These are phyloP conservation scores for Cryptococcus deneoformans DNA, from an alignment of 1,284 basidiomycete species.

Conservation along the genomic window DNA sequence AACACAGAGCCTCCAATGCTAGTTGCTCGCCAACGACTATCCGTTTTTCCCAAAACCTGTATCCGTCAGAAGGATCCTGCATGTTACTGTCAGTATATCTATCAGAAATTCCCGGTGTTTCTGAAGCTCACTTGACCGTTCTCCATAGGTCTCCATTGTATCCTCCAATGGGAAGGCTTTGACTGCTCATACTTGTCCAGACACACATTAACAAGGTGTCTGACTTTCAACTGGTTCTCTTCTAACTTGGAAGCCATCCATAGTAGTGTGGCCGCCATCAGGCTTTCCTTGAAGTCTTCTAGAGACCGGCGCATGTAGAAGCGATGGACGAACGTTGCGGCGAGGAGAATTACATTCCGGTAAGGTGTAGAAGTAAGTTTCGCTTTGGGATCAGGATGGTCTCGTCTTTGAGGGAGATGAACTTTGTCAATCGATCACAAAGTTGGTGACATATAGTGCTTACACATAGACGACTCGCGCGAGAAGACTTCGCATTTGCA, in stretches of 20 bases:
- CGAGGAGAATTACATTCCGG: constrained; percentile 61
- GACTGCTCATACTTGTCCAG: constrained; percentile 30
- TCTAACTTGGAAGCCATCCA: constrained; percentile 82
- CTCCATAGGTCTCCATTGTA: constrained; percentile 26
- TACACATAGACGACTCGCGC: constrained; percentile 2
- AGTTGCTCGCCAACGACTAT: constrained; percentile 80
- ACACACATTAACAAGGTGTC: constrained; percentile 38
- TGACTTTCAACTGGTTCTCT: constrained; percentile 37
- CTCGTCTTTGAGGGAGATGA: too few species aligned
- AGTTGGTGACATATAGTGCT: not conserved
- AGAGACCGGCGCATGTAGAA: constrained; percentile 93
- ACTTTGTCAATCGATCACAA: not conserved
- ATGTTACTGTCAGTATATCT: not conserved
- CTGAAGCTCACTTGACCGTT: not conserved
- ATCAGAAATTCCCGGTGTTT: not conserved
- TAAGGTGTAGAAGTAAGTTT: not conserved
- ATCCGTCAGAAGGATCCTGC: constrained; percentile 52
- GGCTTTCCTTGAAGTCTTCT: constrained; percentile 71
- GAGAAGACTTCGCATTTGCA: constrained; percentile 26
- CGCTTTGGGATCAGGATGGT: not conserved
- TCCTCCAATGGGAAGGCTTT: not conserved
- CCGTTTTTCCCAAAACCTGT: constrained; percentile 66
- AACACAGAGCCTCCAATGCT: constrained; percentile 82
- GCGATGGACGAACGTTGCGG: constrained; percentile 86
- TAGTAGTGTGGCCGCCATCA: constrained; percentile 83